Base-by-base conservation (phyloP, 345 rosid species). In the Dimocarpus longan region DNA sequence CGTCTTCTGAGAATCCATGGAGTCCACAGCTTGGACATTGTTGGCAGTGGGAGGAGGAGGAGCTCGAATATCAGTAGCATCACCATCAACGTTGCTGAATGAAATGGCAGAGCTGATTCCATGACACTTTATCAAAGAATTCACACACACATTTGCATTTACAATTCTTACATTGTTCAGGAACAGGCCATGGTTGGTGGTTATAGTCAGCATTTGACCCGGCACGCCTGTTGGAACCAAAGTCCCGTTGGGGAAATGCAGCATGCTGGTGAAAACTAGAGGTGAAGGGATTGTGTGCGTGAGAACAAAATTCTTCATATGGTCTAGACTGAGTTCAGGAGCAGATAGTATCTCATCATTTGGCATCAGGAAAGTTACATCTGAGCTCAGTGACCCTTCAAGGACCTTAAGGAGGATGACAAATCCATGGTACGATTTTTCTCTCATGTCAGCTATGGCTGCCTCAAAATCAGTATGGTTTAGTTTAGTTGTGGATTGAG, bases 351-450 rank as follows among this genome's bases (percentile, higher is more conserved):
- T 57, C 66, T 54, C 75, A 8, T 86, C 85, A 0, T 10, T 59
- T 8, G 86, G 87, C 89, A 89, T 77, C 46, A 82, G 64, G 80
- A 84, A 84, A 56, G 87, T 87, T 39, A 74, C 62, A 7, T 80
- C 82, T 3, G 81, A 73, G 40, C 78, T 6, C 7, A 79, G 73
- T 2, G 65, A 59, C 32, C 71, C 10, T 18, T 24, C 69, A 0
- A 89, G 72, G 40, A 84, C 75, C 80, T 83, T 80, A 8, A 87
- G 92, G 73, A 87, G 85, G 67, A 85, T 82, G 59, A 82, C 89
- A 21, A 85, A 87, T 18, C 84, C 90, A 8, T 82, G 82, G 82
- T 82, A 87, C 40, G 86, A 83, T 74, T 70, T 64, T 5, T 75
- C 66, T 74, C 87, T 79, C 90, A 80, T 89, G 75, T 83, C 76